Evolutionary conservation across 495 filamentous ascomycete genomes (phyloP).

Genomic region (Parathielavia appendiculata): DNA sequence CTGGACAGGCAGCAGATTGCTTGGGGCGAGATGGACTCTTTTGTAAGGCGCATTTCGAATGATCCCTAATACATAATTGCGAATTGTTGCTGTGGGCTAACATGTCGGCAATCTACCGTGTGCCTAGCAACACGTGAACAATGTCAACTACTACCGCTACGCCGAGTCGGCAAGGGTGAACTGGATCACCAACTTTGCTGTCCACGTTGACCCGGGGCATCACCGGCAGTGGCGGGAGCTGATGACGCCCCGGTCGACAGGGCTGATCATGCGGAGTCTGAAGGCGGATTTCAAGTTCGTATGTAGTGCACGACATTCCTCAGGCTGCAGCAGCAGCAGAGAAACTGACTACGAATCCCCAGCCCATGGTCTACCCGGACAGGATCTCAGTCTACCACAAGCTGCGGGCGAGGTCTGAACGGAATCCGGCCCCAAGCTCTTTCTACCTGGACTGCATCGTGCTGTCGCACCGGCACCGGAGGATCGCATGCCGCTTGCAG

Average conservation of each 20-base stretch:
- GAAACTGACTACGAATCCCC: neutral
- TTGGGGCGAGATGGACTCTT: slow-evolving; percentile 83
- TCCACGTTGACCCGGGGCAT: slow-evolving; percentile 61
- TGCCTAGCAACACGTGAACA: slow-evolving; percentile 68
- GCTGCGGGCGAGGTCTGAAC: slow-evolving; percentile 45
- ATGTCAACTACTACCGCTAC: slow-evolving; percentile 72
- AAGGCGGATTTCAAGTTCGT: slow-evolving; percentile 91
- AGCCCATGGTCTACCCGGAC: slow-evolving; percentile 90
- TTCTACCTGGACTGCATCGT: slow-evolving; percentile 56
- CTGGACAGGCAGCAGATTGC: slow-evolving; percentile 68
- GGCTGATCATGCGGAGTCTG: slow-evolving; percentile 77
- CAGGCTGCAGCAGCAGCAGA: neutral
- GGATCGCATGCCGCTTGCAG: slow-evolving; percentile 69
- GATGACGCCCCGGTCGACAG: slow-evolving; percentile 58
- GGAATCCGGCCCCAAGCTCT: slow-evolving; percentile 26
- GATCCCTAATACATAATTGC: slow-evolving; percentile 3
- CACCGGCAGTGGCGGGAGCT: slow-evolving; percentile 64
- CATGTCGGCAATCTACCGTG: neutral
- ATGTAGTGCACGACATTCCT: slow-evolving; percentile 23
- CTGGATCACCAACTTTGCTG: slow-evolving; percentile 73
- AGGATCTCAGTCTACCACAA: slow-evolving; percentile 85
- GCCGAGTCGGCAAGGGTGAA: slow-evolving; percentile 81
- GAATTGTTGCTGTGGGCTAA: neutral
- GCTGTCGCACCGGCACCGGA: slow-evolving; percentile 71
- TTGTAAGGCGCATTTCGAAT: slow-evolving; percentile 33